Percentiles rank a stretch among this genome's conserved stretches.
Conservation (phyloP, 179 eudicot genomes). For the Spinacia oleracea region DNA sequence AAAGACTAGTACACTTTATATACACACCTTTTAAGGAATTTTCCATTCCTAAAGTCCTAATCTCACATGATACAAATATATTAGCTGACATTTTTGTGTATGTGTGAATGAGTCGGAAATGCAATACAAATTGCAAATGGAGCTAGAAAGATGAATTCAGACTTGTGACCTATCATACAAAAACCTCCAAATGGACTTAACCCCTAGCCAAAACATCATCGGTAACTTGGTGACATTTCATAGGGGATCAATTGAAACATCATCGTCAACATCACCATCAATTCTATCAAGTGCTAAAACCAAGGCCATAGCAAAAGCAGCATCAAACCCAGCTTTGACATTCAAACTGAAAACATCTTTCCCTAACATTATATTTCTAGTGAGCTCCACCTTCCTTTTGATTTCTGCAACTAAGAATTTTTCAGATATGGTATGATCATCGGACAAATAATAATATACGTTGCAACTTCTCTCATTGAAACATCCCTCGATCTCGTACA, state of each 20-base stretch:
- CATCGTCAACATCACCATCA: slow-evolving; percentile 18
- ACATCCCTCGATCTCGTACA: slow-evolving; percentile 32
- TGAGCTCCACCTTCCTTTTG: slow-evolving; percentile 30
- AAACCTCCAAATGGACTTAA: too few relatives aligned
- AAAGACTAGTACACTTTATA: too few relatives aligned
- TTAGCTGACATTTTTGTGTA: too few relatives aligned
- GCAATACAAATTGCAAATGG: too few relatives aligned
- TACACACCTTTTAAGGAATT: too few relatives aligned
- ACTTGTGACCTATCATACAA: too few relatives aligned
- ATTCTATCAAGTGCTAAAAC: slow-evolving; percentile 36
- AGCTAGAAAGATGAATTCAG: too few relatives aligned
- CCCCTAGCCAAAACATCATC: too few relatives aligned
- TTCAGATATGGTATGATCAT: background rate
- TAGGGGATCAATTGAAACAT: background rate
- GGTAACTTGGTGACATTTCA: background rate
- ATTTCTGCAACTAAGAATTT: slow-evolving; percentile 20
- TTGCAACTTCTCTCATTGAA: slow-evolving; percentile 34
- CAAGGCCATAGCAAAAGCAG: slow-evolving; percentile 38
- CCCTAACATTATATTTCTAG: slow-evolving; percentile 25
- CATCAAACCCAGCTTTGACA: slow-evolving; percentile 33
- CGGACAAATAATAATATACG: slow-evolving; percentile 9
- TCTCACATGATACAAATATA: too few relatives aligned
- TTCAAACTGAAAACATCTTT: slow-evolving; percentile 35
- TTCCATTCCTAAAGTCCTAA: too few relatives aligned
- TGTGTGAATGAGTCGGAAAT: too few relatives aligned